Base-by-base conservation (phyloP, 108 stramenopile species). In the Skeletonema menzelii region DNA sequence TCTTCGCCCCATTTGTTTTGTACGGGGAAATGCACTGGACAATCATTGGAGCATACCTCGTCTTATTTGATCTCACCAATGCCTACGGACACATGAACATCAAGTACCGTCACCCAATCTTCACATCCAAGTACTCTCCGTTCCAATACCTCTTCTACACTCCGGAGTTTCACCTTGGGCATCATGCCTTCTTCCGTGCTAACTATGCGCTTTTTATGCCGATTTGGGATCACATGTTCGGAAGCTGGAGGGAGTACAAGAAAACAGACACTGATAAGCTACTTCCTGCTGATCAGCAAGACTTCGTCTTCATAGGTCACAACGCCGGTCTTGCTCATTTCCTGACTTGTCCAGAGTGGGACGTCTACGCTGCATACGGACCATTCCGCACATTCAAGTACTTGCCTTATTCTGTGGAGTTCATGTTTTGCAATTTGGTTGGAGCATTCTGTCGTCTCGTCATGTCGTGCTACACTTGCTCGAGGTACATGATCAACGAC, bases 201-300 rank as follows among this genome's bases (percentile, higher is more conserved):
- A 88, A 88, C 63, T 88, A 88, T 53, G 77, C 72, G 8, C 73
- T 88, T 3, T 88, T 88, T 59, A 88, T 88, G 87, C 87, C 87
- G 12, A 58, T 88, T 27, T 88, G 87, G 87, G 87, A 88, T 65
- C 77, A 79, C 58, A 44, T 88, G 61, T 82, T 84, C 67, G 87
- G 87, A 24, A 88, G 83, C 31, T 74, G 67, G 59, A 85, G 87
- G 26, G 55, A 73, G 31, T 88, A 88, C 69, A 63, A 63, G 61
- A 88, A 88, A 69, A 75, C 80, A 12, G 84, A 77, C 31, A 72
- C 67, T 3, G 80, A 84, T 17, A 56, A 59, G 59, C 68, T 86
- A 20, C 76, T 86, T 17, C 84, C 87, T 5, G 73, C 83, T 12
- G 63, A 77, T 15, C 81, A 88, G 38, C 87, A 88, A 32, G 85